Evolutionary conservation across 345 rosid genomes (phyloP), one percentile per base, ranked within the genome.

Genomic region (Lepidium sativum): DNA sequence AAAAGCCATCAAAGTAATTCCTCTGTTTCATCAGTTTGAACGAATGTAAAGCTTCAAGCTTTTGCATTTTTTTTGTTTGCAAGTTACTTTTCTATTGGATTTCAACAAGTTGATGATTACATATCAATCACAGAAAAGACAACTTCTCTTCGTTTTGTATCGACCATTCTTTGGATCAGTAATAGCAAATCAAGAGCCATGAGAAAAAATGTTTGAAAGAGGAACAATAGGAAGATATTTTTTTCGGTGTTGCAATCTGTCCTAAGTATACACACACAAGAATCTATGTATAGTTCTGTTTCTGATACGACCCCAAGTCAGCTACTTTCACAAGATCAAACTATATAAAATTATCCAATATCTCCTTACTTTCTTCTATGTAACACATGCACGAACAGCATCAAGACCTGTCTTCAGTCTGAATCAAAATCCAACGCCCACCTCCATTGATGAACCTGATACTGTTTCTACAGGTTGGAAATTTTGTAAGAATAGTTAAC

Each of bases 211-310:
- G 59, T 23, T 43, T 17, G 25, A 42, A 53, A 41, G 32, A 53
- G 10, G 48, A 37, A 70, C 25, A 35, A 44, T 11, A 44, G 27
- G 56, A 34, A 20, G 17, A 34, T 27, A 17, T 32, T 21, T 47
- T 63, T 31, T 27, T 38, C 31, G 27, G 45, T 64, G 68, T 42
- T 60, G 48, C 68, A 44, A 70, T 54, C 74, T 45, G 50, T 45
- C 42, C 74, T 61, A 70, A 37, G 58, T 71, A 70, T 70, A 47
- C 51, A 71, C 69, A 70, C 13, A 39, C 5, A 52, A 58, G 53
- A 71, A 55, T 48, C 75, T 71, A 63, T 71, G 70, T 71, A 57
- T 64, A 64, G 54, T 55, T 55, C 51, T 48, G 72, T 58, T 49
- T 58, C 51, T 60, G 74, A 53, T 61, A 34, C 55, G 37, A 18